These are phyloP conservation scores for Puccinia novopanici DNA, from an alignment of 1,284 basidiomycete genomes.

Conservation along the genomic window DNA sequence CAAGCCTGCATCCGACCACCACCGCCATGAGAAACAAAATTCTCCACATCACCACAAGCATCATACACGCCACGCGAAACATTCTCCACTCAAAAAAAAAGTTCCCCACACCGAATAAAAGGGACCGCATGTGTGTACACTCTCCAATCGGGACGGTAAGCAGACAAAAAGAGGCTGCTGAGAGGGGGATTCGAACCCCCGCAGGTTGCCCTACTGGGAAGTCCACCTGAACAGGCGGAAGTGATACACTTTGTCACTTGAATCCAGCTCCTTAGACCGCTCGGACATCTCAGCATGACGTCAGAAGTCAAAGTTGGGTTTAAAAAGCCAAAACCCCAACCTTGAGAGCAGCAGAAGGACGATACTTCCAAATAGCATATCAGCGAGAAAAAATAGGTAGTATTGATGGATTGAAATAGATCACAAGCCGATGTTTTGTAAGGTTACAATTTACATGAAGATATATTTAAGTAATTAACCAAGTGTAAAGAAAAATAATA, in stretches of 20 bases:
- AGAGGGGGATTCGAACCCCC: slow-evolving; percentile 49
- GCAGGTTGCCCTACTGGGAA: slow-evolving; percentile 47
- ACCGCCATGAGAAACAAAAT: too few relatives aligned
- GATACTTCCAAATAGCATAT: background rate
- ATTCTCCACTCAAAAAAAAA: too few relatives aligned
- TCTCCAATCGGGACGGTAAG: background rate
- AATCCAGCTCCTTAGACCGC: slow-evolving; percentile 51
- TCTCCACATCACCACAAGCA: too few relatives aligned
- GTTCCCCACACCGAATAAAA: too few relatives aligned
- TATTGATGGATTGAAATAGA: background rate
- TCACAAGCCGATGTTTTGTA: background rate
- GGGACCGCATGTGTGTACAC: too few relatives aligned
- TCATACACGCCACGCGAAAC: too few relatives aligned
- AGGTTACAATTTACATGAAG: background rate
- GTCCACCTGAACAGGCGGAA: background rate
- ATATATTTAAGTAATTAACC: background rate
- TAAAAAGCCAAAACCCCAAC: background rate
- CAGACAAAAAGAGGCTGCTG: slow-evolving; percentile 5
- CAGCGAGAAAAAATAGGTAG: background rate
- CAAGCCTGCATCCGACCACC: too few relatives aligned
- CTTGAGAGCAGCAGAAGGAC: background rate
- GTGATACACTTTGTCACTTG: background rate
- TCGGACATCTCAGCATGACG: slow-evolving; percentile 50
- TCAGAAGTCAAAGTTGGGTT: too few relatives aligned
- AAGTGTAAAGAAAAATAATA: background rate